phyloP scores from a whole-genome alignment of 2,329 filamentous ascomycete genomes.

The Neonectria punicea region DNA sequence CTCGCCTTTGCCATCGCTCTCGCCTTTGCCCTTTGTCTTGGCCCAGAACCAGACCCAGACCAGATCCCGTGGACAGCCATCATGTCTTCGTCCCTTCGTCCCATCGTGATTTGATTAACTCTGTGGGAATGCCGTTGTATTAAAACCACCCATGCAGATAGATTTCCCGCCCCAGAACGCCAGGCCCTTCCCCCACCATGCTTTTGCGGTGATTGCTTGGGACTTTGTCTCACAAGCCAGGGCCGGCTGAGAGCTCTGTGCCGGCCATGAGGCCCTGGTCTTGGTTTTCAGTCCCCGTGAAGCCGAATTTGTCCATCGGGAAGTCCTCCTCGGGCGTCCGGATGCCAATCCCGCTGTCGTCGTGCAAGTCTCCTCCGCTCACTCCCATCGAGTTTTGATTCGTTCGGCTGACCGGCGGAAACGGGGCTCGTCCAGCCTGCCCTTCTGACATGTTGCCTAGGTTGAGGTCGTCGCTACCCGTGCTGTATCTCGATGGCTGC shows the following conservation, averaged over 20 bases:
- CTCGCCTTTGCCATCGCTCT: slow-evolving; percentile 6
- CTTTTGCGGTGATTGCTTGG: slow-evolving; percentile 1
- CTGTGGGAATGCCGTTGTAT: slow-evolving; percentile 38
- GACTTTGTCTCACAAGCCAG: slow-evolving; percentile 30
- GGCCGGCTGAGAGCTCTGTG: slow-evolving; percentile 42
- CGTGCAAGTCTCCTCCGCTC: slow-evolving; percentile 62
- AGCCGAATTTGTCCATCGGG: slow-evolving; percentile 68
- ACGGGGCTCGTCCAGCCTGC: slow-evolving; percentile 62
- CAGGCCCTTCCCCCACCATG: slow-evolving; percentile 22
- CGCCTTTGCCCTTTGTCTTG: slow-evolving; percentile 5
- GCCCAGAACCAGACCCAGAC: slow-evolving; percentile 18
- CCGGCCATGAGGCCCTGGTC: slow-evolving; percentile 48
- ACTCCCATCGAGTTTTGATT: slow-evolving; percentile 52
- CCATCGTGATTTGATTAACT: slow-evolving; percentile 44
- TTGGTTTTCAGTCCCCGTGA: slow-evolving; percentile 51
- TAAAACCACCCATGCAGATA: slow-evolving; percentile 40
- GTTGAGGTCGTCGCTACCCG: slow-evolving; percentile 57
- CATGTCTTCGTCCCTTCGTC: slow-evolving; percentile 48
- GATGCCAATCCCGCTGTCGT: slow-evolving; percentile 82
- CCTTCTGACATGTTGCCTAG: slow-evolving; percentile 58
- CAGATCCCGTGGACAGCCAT: slow-evolving; percentile 34
- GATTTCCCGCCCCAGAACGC: slow-evolving; percentile 39
- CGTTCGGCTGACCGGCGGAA: slow-evolving; percentile 56
- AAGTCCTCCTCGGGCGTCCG: slow-evolving; percentile 74
- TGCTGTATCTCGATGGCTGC: slow-evolving; percentile 54